Evolutionary conservation across 371 early-diverging fungal species (phyloP), one percentile per base, ranked within the genome.

Genomic region (Blastocladiella emersonii): DNA sequence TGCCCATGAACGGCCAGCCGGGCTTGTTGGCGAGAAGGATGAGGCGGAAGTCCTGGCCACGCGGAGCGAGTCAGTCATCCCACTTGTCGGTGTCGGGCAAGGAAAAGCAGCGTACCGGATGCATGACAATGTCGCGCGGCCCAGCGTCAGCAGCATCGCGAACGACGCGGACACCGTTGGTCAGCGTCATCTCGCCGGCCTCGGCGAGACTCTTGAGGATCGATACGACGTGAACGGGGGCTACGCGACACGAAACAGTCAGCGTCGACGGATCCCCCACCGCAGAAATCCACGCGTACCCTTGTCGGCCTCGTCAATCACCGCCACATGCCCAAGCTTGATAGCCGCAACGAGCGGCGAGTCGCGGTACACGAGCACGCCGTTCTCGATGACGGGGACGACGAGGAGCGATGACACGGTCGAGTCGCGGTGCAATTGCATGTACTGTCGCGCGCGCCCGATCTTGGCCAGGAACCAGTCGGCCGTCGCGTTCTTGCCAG

Each of bases 281-380:
- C 13, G 39, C 5, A 7, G 13, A 37, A 37, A 13, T 5, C 5
- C 5, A 37, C 5, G 7, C 13, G 13, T 37, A 0, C 89, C 91
- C 67, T 91, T 91, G 67, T 91, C 91, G 0, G 91, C 91, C 67
- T 91, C 91, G 70, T 91, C 91, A 3, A 91, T 84, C 10, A 91
- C 87, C 45, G 90, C 73, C 55, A 88, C 82, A 30, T 87, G 82
- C 21, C 81, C 86, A 44, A 81, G 73, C 44, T 70, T 70, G 1
- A 78, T 84, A 35, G 88, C 88, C 53, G 78, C 77, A 30, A 88
- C 85, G 34, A 91, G 71, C 10, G 91, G 85, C 17, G 88, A 87
- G 65, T 91, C 91, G 64, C 87, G 85, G 70, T 84, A 88, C 37
- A 76, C 67, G 13, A 91, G 68, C 0, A 85, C 81, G 65, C 91